Base-by-base conservation (phyloP, 495 filamentous ascomycete species). In the Xylaria flabelliformis region DNA sequence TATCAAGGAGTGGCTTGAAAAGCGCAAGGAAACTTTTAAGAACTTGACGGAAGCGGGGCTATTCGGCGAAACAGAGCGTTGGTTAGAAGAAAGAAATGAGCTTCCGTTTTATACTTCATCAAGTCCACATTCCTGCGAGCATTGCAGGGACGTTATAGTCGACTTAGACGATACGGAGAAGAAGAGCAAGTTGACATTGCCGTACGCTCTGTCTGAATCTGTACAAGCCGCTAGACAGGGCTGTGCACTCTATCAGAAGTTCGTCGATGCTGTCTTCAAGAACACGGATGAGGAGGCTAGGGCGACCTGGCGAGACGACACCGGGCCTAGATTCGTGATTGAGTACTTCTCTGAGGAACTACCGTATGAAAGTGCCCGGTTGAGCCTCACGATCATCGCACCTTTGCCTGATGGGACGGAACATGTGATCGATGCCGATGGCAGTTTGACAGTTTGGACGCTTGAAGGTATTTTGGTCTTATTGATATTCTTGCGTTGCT, bases 161-260 rank as follows among this genome's bases (percentile, higher is more conserved):
- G 9, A 53, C 64, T 51, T 66, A 7, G 64, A 66, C 3, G 42
- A 13, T 21, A 51, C 21, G 4, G 15, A 53, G 64, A 26, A 34
- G 42, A 32, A 4, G 19, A 32, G 2, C 4, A 39, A 48, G 5
- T 0, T 63, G 17, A 19, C 15, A 15, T 53, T 66, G 42, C 29
- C 26, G 26, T 66, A 66, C 44, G 7, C n/a, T n/a, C 44, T 66
- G 7, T 9, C 8, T 19, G 68, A 75, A 61, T 64, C 64, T 24
- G 32, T 73, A 24, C 21, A 48, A 36, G 74, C 74, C 13, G 67
- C 64, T 4, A 56, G 68, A 51, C 71, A 24, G 39, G 74, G 74
- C 17, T 75, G 74, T 36, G 63, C 71, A 21, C 68, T 75, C 4
- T 75, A 71, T 39, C 71, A 72, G 36, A 69, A 41, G 6, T 71